phyloP scores from a whole-genome alignment of 139 green algal genomes.

The Chlamydomonas schloesseri region DNA sequence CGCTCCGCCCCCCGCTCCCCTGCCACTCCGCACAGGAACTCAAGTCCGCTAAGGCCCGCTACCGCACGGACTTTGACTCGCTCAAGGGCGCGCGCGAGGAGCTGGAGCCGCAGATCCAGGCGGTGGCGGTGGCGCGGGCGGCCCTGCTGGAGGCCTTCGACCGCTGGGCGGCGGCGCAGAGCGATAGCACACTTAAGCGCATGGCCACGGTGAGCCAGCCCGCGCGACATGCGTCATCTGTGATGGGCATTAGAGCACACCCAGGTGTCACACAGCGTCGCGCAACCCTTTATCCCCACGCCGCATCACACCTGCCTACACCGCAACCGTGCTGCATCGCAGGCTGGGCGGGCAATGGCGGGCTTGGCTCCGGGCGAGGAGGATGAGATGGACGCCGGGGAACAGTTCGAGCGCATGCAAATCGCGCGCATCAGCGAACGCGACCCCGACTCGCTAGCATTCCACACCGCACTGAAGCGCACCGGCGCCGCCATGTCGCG shows the following conservation, averaged over 20 bases:
- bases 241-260: background rate
- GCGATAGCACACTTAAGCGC: conserved; percentile 31
- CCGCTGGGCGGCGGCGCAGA: conserved; percentile 54
- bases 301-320: no score
- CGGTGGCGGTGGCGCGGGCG: conserved; percentile 59
- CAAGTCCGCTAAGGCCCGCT: conserved; percentile 64
- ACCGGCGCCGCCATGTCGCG: conserved; percentile 1
- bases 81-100: conserved; percentile 61
- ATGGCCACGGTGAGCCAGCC: conserved; percentile 8
- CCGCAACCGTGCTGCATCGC: no score
- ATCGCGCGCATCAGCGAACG: conserved; percentile 52
- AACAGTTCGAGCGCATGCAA: conserved; percentile 79
- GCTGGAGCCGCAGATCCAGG: conserved; percentile 52
- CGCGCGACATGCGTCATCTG: no score
- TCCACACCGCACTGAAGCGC: conserved; percentile 50
- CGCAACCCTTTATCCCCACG: no score
- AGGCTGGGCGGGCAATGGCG: background rate
- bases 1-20: background rate
- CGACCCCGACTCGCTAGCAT: conserved; percentile 70
- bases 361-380: conserved; percentile 33
- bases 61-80: conserved; percentile 70
- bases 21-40: conserved; percentile 48
- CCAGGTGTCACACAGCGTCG: no score
- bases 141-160: conserved; percentile 76
- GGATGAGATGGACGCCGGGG: conserved; percentile 65